Base-by-base conservation (phyloP, 768 basidiomycete genomes). In the Lentinus brumalis region DNA sequence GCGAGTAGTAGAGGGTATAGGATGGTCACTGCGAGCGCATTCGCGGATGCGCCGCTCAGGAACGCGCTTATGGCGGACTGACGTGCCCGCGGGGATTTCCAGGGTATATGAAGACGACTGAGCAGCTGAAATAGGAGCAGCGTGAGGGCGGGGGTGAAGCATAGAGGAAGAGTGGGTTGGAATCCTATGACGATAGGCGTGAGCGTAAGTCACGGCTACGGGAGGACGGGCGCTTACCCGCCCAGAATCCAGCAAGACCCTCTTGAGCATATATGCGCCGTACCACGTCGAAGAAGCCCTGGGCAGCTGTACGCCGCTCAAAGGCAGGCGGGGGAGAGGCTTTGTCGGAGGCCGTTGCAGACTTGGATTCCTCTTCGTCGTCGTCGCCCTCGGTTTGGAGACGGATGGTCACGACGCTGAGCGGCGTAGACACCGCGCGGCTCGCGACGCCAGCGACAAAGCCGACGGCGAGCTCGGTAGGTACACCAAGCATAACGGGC, bases 1-100 rank as follows among this genome's bases (percentile, higher is more conserved):
- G 84, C 82, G 16, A 87, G 77, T 18, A 86, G 83, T 31, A 86
- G 74, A 0, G 86, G 86, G 66, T 87, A 86, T 8, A 85, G 71
- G 2, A 84, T 56, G 0, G 75, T 67, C 7, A 78, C 74, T 0
- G 83, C 83, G 42, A 84, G 70, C 0, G 83, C 77, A 62, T 82
- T 84, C 0, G 85, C 80, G 26, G 83, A 71, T 0, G 85, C 85
- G 1, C 77, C 85, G n/a, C 81, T 81, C 45, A 86, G 61, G 69
- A 87, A 86, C 0, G 84, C 81, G 61, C 83, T 78, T 5, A 29
- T 21, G 4, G 71, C 63, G 10, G 81, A 75, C 1, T 71, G 75
- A 10, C 80, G 77, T 53, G 60, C 40, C 45, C 57, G 63, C 38
- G 66, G 63, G 51, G 68, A 21, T 76, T 62, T 10, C 74, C 66